Conservation (phyloP, 805 yeast genomes). For the Wickerhamiella shivajii region DNA sequence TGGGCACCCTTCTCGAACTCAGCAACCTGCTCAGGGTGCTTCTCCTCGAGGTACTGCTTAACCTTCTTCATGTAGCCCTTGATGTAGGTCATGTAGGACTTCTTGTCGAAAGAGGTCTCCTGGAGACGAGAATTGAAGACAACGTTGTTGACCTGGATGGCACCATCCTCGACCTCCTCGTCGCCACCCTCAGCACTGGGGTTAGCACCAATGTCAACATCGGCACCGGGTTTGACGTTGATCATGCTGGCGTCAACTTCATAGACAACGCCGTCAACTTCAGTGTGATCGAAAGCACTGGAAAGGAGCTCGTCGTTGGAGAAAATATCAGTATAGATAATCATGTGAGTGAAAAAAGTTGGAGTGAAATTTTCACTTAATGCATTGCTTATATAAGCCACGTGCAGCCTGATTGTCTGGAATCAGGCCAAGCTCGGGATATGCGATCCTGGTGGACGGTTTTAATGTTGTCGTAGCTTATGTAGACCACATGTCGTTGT, state of each 20-base stretch:
- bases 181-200: constrained; percentile 95
- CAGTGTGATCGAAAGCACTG: constrained; percentile 84
- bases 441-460: too few relatives aligned
- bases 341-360: constrained; percentile 18
- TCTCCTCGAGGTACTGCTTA: constrained; percentile 82
- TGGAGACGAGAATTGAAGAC: constrained; percentile 98
- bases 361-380: constrained; percentile 3
- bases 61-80: constrained; percentile 97
- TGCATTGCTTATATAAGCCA: too few relatives aligned
- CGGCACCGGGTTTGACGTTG: constrained; percentile 68
- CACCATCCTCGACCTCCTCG: constrained; percentile 64
- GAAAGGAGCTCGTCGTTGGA: constrained; percentile 89
- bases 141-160: constrained; percentile 93
- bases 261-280: constrained; percentile 81
- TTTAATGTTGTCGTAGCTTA: too few relatives aligned
- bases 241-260: constrained; percentile 96
- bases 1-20: constrained; percentile 95
- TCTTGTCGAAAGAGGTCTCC: constrained; percentile 93
- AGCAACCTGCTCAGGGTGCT: constrained; percentile 74
- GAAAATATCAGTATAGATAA: constrained; percentile 50
- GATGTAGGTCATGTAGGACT: constrained; percentile 90
- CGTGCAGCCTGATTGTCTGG: too few relatives aligned
- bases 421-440: too few relatives aligned
- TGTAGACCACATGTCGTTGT: too few relatives aligned
- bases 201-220: constrained; percentile 98